A percentile compares a stretch with the other conserved stretches of the same genome.
These are phyloP conservation scores for Serendipita sp. DNA, from an alignment of 768 basidiomycete species.

Conservation along the genomic window DNA sequence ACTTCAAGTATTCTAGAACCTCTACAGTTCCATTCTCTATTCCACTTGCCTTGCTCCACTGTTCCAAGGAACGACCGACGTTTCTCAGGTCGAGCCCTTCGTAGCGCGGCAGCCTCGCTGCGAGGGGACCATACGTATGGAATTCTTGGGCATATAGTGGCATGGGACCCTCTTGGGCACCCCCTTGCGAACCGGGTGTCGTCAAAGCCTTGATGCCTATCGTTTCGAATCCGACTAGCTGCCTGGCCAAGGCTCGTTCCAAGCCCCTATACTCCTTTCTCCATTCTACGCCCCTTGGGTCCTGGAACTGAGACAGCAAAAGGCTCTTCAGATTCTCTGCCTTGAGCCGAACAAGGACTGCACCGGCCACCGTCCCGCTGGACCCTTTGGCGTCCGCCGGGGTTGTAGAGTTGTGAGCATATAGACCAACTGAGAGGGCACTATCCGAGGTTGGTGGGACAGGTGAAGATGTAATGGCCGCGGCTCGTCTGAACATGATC, in stretches of 20 bases:
- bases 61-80: conserved; percentile 25
- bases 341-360: conserved; percentile 28
- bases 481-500: conserved; percentile 48
- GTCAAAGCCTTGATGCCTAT: conserved; percentile 23
- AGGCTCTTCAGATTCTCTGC: conserved; percentile 28
- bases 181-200: conserved; percentile 15
- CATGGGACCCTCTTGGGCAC: conserved; percentile 23
- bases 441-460: conserved; percentile 23
- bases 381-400: conserved; percentile 31
- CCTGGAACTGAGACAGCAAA: conserved; percentile 29
- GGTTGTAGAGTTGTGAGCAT: conserved; percentile 10
- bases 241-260: conserved; percentile 62
- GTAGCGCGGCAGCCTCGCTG: conserved; percentile 10
- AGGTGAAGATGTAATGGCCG: conserved; percentile 23
- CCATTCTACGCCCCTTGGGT: conserved; percentile 22
- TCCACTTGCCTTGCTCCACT: conserved; percentile 40
- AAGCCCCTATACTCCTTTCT: conserved; percentile 33
- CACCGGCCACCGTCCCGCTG: conserved; percentile 39
- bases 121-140: conserved; percentile 19
- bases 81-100: conserved; percentile 13
- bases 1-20: conserved; percentile 17
- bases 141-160: conserved; percentile 60
- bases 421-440: conserved; percentile 13
- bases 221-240: conserved; percentile 72
- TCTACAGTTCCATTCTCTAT: conserved; percentile 21